Base-by-base conservation (phyloP, 306 rosid species). In the Vigna nakashimae region DNA sequence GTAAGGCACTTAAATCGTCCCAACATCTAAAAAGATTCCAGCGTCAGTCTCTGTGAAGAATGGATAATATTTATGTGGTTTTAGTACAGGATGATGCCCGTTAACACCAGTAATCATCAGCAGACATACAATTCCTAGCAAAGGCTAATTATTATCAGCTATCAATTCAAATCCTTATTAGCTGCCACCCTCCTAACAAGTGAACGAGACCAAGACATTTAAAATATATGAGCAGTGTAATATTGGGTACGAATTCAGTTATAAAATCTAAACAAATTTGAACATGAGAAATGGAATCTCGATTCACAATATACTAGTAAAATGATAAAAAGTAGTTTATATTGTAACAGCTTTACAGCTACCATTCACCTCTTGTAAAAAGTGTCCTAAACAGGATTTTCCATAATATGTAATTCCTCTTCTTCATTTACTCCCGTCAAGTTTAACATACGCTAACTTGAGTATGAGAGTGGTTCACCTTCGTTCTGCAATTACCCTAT, bases 201-300 rank as follows among this genome's bases (percentile, higher is more conserved):
- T 36, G 72, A 79, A 40, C 56, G 71, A 40, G 48, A 38, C 56
- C 52, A 32, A 70, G 72, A 34, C 63, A 59, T 48, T 32, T 48
- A 59, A 11, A 56, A 56, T 14, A 60, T 40, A 30, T 15, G 66
- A 60, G 20, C 20, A 60, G 5, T 60, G 22, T 28, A 22, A 32
- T 62, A 32, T 30, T 60, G 9, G 6, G 22, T 32, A 14, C 5
- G 3, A 60, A 60, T 15, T 5, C 18, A 5, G 45, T 30, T 62
- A 32, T 15, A 32, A 15, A 20, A 62, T 6, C 8, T 32, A 32
- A 18, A 16, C 20, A 62, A 30, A 62, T 15, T 62, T 12, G 43
- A 62, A 62, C 36, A 28, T 18, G 2, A 28, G 0, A 26, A 59
- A 59, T 62, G 22, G 15, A 42, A 17, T 32, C 13, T 30, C 5